A percentile compares a stretch with the other conserved stretches of the same genome.
These are phyloP conservation scores for Agrostemma githago DNA, from an alignment of 148 eudicot genomes.

Conservation along the genomic window DNA sequence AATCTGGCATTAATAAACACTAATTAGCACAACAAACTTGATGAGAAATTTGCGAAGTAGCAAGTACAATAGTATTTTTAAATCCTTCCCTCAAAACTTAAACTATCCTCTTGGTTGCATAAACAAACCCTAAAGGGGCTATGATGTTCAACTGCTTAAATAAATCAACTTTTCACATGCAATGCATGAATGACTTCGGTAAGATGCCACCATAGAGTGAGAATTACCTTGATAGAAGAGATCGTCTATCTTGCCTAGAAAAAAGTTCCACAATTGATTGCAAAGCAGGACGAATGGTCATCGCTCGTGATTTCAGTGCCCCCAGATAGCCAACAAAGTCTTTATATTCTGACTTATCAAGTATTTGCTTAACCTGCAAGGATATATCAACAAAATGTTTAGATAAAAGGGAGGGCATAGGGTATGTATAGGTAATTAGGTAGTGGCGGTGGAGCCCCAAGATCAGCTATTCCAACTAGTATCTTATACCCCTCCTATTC, in stretches of 20 bases:
- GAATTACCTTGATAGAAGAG: slow-evolving; percentile 69
- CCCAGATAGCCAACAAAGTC: slow-evolving; percentile 77
- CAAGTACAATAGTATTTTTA: not conserved
- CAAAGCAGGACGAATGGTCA: slow-evolving; percentile 67
- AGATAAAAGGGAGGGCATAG: not conserved
- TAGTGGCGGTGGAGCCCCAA: not conserved
- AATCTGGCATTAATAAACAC: slow-evolving; percentile 48
- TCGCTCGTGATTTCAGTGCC: slow-evolving; percentile 79
- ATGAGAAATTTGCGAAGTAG: not conserved
- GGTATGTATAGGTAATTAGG: not conserved
- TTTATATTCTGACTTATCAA: slow-evolving; percentile 58
- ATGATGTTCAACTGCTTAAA: not conserved
- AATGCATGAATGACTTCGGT: not conserved
- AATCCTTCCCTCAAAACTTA: not conserved
- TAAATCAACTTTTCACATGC: slow-evolving; percentile 8
- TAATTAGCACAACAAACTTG: not conserved
- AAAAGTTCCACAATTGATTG: slow-evolving; percentile 66
- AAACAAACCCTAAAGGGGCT: not conserved
- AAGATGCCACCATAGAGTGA: slow-evolving; percentile 7
- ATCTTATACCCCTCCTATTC: not conserved
- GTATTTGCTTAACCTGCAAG: slow-evolving; percentile 80
- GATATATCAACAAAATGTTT: slow-evolving; percentile 2
- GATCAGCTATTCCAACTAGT: not conserved
- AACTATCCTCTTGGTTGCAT: not conserved
- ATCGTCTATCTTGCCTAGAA: slow-evolving; percentile 67